Conservation (phyloP, 2,329 filamentous ascomycete species). For the Sporothrix sp. region DNA sequence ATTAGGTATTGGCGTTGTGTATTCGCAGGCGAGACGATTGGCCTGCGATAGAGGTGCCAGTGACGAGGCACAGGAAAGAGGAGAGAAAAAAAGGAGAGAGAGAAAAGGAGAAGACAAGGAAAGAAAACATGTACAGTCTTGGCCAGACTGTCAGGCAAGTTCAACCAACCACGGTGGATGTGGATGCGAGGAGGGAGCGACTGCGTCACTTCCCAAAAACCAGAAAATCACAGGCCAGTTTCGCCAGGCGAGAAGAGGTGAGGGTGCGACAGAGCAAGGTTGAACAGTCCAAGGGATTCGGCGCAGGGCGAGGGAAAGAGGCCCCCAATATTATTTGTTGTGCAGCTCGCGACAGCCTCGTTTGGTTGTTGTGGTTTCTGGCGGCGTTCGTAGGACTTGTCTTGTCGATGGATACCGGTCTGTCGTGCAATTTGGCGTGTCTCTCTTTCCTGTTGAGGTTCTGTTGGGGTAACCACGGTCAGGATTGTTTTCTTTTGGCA, state of each 20-base stretch:
- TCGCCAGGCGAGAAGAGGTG: background rate
- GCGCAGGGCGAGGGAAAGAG: background rate
- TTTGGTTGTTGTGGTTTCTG: background rate
- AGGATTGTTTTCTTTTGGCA: background rate
- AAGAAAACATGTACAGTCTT: too few species aligned
- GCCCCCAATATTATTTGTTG: too few species aligned
- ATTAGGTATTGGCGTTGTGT: slow-evolving; percentile 13
- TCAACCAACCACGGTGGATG: too few species aligned
- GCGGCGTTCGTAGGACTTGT: background rate
- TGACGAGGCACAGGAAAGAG: background rate
- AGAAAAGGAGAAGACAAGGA: background rate
- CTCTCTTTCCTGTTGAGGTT: background rate
- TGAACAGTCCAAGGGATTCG: background rate
- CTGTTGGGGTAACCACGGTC: slow-evolving; percentile 4
- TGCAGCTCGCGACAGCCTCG: too few species aligned
- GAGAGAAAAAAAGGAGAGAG: background rate
- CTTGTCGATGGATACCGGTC: background rate
- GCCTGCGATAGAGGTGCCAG: slow-evolving; percentile 7
- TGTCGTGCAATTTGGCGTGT: background rate
- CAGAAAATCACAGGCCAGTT: background rate
- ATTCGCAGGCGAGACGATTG: slow-evolving; percentile 7
- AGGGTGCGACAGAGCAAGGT: background rate
- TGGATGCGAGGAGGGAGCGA: background rate
- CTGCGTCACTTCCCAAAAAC: slow-evolving; percentile 6
- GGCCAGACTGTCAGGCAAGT: too few species aligned